Evolutionary conservation across 805 yeast genomes (phyloP).

Genomic region (Nakazawaea molendinolei): DNA sequence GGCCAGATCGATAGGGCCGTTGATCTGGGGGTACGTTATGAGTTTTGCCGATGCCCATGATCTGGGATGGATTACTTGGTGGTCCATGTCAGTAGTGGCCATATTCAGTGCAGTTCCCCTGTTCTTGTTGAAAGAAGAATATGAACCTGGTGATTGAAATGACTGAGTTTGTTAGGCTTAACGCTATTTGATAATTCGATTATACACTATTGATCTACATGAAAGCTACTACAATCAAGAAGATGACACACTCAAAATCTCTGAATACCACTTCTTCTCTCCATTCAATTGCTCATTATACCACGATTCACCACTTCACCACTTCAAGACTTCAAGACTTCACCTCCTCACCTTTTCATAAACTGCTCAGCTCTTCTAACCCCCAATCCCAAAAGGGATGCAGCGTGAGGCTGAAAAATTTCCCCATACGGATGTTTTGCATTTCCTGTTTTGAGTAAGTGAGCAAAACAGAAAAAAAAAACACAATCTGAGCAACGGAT

Average conservation of each 20-base stretch:
- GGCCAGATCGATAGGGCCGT: constrained; percentile 53
- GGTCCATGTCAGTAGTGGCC: constrained; percentile 12
- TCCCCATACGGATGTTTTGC: neutral
- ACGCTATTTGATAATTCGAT: constrained; percentile 1
- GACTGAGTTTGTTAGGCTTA: neutral
- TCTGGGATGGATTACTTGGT: constrained; percentile 14
- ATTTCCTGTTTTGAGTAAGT: neutral
- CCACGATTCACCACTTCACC: no score
- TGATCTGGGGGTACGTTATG: constrained; percentile 43
- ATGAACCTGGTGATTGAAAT: neutral
- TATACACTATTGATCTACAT: constrained; percentile 1
- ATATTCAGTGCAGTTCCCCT: constrained; percentile 3
- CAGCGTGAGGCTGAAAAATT: no score
- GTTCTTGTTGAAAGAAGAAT: constrained; percentile 4
- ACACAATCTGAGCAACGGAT: neutral
- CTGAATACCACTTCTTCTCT: neutral
- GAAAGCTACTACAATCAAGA: neutral
- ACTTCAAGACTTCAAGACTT: no score
- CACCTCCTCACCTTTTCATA: no score
- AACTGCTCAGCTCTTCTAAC: neutral
- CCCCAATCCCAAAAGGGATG: neutral
- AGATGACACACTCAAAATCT: neutral
- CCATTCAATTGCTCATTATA: no score
- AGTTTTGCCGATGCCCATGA: constrained; percentile 7
- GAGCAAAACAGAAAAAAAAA: neutral